phyloP scores from a whole-genome alignment of 2,329 filamentous ascomycete genomes.

The Aureobasidium uvarum region DNA sequence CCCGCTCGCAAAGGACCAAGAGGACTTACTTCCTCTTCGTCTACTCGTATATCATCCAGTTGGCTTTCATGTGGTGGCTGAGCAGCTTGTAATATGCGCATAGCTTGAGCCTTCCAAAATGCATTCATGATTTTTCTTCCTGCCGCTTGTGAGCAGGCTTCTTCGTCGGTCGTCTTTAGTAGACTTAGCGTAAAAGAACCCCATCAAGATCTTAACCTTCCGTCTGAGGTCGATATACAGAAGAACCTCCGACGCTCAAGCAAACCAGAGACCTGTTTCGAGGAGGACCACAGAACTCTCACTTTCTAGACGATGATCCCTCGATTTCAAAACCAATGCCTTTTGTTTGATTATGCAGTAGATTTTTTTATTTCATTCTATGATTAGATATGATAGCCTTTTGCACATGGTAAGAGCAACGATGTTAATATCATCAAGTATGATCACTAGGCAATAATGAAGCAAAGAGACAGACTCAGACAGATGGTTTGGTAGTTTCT shows the following conservation, averaged over 20 bases:
- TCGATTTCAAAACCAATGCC: background rate
- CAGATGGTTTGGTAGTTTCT: too few species aligned
- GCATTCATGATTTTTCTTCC: conserved; percentile 3
- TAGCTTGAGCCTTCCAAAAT: conserved; percentile 9
- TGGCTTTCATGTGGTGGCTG: conserved; percentile 89
- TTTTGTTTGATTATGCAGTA: background rate
- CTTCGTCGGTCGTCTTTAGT: background rate
- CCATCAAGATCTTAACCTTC: background rate
- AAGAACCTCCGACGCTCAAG: background rate
- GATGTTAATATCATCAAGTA: too few species aligned
- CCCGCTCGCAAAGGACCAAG: conserved; percentile 79
- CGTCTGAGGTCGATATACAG: background rate
- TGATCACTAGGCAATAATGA: too few species aligned
- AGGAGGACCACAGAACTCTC: too few species aligned
- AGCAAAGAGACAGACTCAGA: too few species aligned
- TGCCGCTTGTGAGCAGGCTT: background rate
- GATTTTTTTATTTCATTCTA: background rate
- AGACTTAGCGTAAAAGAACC: background rate
- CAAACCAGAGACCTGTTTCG: background rate
- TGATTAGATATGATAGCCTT: too few species aligned
- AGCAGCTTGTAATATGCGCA: conserved; percentile 46
- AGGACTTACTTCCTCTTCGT: conserved; percentile 89
- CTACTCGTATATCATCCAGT: conserved; percentile 91
- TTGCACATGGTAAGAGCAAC: too few species aligned
- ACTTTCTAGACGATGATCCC: too few species aligned